Evolutionary conservation across 192 early-diverging fungal genomes (phyloP).

Genomic region (Chytriomyces sp.): DNA sequence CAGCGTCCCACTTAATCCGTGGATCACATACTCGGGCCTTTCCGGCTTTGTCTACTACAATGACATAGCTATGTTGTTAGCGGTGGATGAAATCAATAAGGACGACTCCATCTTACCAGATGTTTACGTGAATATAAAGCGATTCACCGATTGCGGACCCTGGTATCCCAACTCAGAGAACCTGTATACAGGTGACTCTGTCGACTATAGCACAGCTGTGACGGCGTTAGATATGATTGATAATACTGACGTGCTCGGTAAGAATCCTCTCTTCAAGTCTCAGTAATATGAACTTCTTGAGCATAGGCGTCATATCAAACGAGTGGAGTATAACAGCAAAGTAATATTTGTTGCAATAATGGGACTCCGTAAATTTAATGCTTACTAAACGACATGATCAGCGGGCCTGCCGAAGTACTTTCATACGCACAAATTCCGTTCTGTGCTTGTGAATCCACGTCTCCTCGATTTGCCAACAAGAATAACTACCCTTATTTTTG

Average conservation of each 20-base stretch:
- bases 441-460: background rate
- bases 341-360: background rate
- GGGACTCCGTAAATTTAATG: background rate
- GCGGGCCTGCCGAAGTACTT: background rate
- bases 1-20: background rate
- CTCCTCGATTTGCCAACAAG: conserved; percentile 10
- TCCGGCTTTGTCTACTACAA: background rate
- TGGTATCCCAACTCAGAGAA: background rate
- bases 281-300: background rate
- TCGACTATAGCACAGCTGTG: background rate
- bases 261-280: no score
- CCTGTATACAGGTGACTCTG: background rate
- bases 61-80: background rate
- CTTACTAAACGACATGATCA: background rate
- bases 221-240: background rate
- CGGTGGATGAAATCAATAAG: background rate
- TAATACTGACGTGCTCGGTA: no score
- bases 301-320: background rate
- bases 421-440: conserved; percentile 1
- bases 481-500: conserved; percentile 10
- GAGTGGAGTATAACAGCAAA: background rate
- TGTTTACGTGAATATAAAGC: background rate
- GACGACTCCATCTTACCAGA: background rate
- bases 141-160: background rate
- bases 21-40: background rate